Conservation (phyloP, 2,329 filamentous ascomycete genomes). For the Ascochyta koolunga region DNA sequence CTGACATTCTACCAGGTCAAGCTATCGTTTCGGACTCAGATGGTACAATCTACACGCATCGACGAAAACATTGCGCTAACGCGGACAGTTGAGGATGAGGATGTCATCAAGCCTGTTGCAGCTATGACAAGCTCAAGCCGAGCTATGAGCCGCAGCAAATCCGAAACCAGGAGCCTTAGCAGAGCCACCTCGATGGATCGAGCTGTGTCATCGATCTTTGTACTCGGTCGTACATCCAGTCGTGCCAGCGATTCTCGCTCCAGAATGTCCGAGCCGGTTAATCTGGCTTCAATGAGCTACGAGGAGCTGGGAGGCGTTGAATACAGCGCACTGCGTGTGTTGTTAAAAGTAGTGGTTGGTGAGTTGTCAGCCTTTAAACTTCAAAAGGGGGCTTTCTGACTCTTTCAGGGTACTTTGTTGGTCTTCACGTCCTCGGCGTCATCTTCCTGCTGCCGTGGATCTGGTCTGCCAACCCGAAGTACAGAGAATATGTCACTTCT, state of each 20-base stretch:
- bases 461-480: constrained; percentile 47
- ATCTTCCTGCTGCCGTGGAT: constrained; percentile 57
- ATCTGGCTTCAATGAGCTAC: constrained; percentile 50
- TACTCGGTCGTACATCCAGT: constrained; percentile 37
- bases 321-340: constrained; percentile 55
- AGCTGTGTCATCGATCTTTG: constrained; percentile 51
- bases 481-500: constrained; percentile 53
- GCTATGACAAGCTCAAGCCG: neutral
- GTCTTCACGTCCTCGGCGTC: constrained; percentile 56
- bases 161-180: constrained; percentile 25
- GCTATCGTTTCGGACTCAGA: too few species aligned
- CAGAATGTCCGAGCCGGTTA: constrained; percentile 55
- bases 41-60: too few species aligned
- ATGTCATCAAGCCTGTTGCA: too few species aligned
- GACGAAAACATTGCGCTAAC: too few species aligned
- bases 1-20: too few species aligned
- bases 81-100: too few species aligned
- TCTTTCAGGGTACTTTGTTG: constrained; percentile 52
- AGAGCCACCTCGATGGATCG: constrained; percentile 48
- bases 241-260: constrained; percentile 10
- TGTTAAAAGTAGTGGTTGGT: constrained; percentile 56
- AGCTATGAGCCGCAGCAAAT: constrained; percentile 10
- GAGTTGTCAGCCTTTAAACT: neutral
- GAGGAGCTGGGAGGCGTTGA: constrained; percentile 58
- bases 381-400: too few species aligned